These are phyloP conservation scores for Verbascum thapsus DNA, from an alignment of 257 asterid genomes.

Conservation along the genomic window DNA sequence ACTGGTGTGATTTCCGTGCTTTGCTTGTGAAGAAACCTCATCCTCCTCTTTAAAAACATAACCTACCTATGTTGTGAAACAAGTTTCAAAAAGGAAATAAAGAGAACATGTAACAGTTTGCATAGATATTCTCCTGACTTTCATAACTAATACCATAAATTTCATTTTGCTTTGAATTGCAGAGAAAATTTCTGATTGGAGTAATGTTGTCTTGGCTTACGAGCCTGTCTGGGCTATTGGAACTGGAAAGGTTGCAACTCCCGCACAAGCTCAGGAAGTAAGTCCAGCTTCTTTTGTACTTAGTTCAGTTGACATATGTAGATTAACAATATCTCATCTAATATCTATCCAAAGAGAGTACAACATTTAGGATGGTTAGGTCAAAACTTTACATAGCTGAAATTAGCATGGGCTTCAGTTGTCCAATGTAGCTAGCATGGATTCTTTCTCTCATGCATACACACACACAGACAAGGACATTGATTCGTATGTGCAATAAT, in stretches of 20 bases:
- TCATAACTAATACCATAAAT: conserved; percentile 6
- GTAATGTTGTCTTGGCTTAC: conserved; percentile 85
- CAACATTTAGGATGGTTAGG: not conserved
- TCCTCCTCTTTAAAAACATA: not conserved
- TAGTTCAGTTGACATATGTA: not conserved
- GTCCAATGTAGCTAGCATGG: not conserved
- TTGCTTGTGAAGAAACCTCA: not conserved
- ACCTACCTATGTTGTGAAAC: not conserved
- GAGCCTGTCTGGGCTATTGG: conserved; percentile 99
- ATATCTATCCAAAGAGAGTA: not conserved
- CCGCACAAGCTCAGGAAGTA: conserved; percentile 99
- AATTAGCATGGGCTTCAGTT: conserved; percentile 5
- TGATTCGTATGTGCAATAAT: too few species aligned
- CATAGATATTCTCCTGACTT: not conserved
- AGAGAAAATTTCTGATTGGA: conserved; percentile 76
- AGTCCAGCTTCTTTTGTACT: conserved; percentile 28
- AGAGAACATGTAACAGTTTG: not conserved
- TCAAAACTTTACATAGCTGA: not conserved
- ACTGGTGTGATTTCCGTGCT: not conserved
- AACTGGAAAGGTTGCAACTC: conserved; percentile 94
- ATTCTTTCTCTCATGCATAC: too few species aligned
- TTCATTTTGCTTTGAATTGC: conserved; percentile 31
- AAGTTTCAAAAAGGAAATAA: not conserved
- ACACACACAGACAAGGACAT: not conserved
- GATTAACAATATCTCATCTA: not conserved